Conservation (phyloP, 2,329 filamentous ascomycete species). For the Xylariaceae sp. region DNA sequence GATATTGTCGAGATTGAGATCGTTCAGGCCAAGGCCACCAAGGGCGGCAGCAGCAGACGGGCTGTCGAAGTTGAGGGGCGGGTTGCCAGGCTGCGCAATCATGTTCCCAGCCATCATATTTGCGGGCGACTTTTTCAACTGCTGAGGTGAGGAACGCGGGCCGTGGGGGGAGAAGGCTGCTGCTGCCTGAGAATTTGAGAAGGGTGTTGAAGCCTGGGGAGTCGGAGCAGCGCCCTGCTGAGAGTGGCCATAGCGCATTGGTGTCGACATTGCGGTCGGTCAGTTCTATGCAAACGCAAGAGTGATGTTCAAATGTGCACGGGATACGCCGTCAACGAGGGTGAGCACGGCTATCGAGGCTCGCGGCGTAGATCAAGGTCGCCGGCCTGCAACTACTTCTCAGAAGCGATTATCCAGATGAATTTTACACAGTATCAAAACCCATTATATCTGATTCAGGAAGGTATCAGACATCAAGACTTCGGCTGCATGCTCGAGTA, state of each 20-base stretch:
- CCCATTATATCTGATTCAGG: too few relatives aligned
- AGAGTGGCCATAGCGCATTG: constrained; percentile 39
- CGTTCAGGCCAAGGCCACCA: constrained; percentile 52
- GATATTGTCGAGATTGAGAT: constrained; percentile 51
- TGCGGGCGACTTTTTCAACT: constrained; percentile 61
- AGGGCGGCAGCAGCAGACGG: constrained; percentile 61
- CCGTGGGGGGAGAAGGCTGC: constrained; percentile 57
- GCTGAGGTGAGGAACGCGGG: constrained; percentile 58
- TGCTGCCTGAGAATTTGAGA: constrained; percentile 52
- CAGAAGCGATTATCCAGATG: too few relatives aligned
- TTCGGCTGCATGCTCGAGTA: too few relatives aligned
- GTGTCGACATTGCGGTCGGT: constrained; percentile 30
- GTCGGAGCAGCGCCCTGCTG: constrained; percentile 55
- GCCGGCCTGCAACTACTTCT: too few relatives aligned
- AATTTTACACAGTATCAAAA: too few relatives aligned
- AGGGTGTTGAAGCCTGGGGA: constrained; percentile 64
- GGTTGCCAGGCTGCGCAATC: constrained; percentile 42
- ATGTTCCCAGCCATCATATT: constrained; percentile 41
- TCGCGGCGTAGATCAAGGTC: too few relatives aligned
- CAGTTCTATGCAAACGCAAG: not conserved
- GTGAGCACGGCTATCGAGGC: too few relatives aligned
- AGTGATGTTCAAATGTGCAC: too few relatives aligned
- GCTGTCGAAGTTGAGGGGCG: constrained; percentile 58
- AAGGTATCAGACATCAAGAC: too few relatives aligned
- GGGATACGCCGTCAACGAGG: too few relatives aligned